Base-by-base conservation (phyloP, 371 early-diverging fungal genomes). In the Mycotypha africana region DNA sequence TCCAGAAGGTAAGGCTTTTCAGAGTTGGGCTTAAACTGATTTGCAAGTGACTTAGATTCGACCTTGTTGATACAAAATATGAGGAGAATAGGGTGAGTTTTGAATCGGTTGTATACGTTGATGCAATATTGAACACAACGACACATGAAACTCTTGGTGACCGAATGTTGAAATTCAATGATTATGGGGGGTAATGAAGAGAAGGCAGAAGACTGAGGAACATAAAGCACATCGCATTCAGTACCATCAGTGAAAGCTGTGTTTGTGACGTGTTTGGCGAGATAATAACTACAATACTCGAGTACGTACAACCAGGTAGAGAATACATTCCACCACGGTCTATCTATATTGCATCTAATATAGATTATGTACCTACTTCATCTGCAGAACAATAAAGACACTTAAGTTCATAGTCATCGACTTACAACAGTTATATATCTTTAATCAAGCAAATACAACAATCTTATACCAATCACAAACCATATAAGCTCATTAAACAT, bases 111-210 rank as follows among this genome's bases (percentile, higher is more conserved):
- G 36, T 36, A 30, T 19, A 46, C 31, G 38, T 20, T 21, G 24
- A 24, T 37, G n/a, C n/a, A n/a, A n/a, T n/a, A n/a, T n/a, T 50
- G 43, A 38, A 50, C 28, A 26, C 38, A 31, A 42, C 50, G 42
- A 44, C 50, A 50, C 43, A 50, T 50, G 43, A 43, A 50, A n/a
- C 42, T 42, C 35, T 36, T 23, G 42, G n/a, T n/a, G n/a, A 52
- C 42, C 35, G 46, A 45, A 25, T 46, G 46, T 41, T 52, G 52
- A 45, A 41, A 44, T 36, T 51, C 46, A 22, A 51, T 32, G 31
- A 51, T 41, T 21, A 51, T 32, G 15, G 52, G 52, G 30, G 52
- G 26, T n/a, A n/a, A n/a, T n/a, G n/a, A n/a, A n/a, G n/a, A n/a
- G n/a, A 38, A 51, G 41, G 28, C 42, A 33, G 40, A 38, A 24